Percentiles rank a stretch among this genome's conserved stretches.
phyloP scores from a whole-genome alignment of 176 grass and related monocot genomes.

The Rhynchospora breviuscula region DNA sequence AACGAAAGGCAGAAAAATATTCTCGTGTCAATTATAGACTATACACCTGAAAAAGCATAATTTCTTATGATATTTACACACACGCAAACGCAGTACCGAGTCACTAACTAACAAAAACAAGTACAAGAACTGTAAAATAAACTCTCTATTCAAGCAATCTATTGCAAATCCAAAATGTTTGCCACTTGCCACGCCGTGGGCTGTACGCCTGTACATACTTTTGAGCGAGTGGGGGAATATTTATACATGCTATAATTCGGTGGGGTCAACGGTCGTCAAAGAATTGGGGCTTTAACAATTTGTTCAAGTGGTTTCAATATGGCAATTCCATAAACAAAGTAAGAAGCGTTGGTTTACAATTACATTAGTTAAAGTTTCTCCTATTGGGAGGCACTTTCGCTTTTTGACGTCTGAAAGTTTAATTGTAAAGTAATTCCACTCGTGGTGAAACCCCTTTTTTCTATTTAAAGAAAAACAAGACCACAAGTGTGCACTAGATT shows the following conservation, averaged over 20 bases:
- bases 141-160: too few relatives aligned
- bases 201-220: too few relatives aligned
- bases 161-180: too few relatives aligned
- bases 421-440: conserved; percentile 13
- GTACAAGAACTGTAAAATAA: too few relatives aligned
- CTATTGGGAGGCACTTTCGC: conserved; percentile 20
- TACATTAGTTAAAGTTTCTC: conserved; percentile 25
- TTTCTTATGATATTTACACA: too few relatives aligned
- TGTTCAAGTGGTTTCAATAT: neutral
- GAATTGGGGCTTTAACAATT: neutral
- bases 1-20: neutral
- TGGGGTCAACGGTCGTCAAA: neutral
- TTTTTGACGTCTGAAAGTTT: conserved; percentile 16
- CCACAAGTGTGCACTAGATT: conserved; percentile 10
- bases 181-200: too few relatives aligned
- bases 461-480: neutral
- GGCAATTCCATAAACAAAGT: conserved; percentile 5
- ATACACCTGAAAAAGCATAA: too few relatives aligned
- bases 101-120: too few relatives aligned
- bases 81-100: too few relatives aligned
- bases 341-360: neutral
- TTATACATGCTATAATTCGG: neutral
- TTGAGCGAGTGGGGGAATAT: too few relatives aligned
- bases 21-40: neutral
- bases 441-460: neutral